Conservation (phyloP, 768 basidiomycete species). For the Royoungia palumana region DNA sequence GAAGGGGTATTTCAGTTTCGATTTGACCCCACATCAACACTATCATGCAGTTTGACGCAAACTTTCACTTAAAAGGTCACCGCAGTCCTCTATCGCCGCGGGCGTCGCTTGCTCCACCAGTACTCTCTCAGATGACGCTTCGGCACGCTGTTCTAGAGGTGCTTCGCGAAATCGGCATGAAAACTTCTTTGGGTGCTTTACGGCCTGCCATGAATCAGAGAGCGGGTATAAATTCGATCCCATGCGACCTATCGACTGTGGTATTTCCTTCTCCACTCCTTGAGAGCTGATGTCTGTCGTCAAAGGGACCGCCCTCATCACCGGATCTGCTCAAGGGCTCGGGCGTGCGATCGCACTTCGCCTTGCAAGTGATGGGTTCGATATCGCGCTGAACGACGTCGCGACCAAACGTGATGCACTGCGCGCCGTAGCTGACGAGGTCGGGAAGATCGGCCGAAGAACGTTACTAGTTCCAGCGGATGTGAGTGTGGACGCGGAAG, state of each 20-base stretch:
- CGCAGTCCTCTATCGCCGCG: no score
- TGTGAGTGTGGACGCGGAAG: slow-evolving; percentile 39
- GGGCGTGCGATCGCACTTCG: slow-evolving; percentile 22
- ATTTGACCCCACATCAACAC: no score
- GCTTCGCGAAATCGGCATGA: neutral
- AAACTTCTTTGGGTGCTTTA: no score
- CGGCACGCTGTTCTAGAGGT: neutral
- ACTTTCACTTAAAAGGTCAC: no score
- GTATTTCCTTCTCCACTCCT: neutral
- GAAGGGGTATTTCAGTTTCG: no score
- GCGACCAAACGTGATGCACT: slow-evolving; percentile 12
- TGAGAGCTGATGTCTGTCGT: slow-evolving; percentile 2
- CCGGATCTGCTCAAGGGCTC: slow-evolving; percentile 31
- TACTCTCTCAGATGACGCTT: no score
- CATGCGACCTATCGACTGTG: neutral
- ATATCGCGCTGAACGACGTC: slow-evolving; percentile 31
- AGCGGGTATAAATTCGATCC: neutral
- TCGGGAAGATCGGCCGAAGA: slow-evolving; percentile 10
- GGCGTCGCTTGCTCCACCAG: no score
- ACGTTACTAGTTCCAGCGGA: slow-evolving; percentile 31
- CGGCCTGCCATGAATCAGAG: neutral
- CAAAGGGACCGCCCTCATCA: slow-evolving; percentile 32
- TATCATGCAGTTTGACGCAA: no score
- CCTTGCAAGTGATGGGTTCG: slow-evolving; percentile 21
- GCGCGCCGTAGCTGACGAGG: slow-evolving; percentile 8